Evolutionary conservation across 768 basidiomycete genomes (phyloP), one percentile per base, ranked within the genome.

Genomic region (Calvatia gigantea): DNA sequence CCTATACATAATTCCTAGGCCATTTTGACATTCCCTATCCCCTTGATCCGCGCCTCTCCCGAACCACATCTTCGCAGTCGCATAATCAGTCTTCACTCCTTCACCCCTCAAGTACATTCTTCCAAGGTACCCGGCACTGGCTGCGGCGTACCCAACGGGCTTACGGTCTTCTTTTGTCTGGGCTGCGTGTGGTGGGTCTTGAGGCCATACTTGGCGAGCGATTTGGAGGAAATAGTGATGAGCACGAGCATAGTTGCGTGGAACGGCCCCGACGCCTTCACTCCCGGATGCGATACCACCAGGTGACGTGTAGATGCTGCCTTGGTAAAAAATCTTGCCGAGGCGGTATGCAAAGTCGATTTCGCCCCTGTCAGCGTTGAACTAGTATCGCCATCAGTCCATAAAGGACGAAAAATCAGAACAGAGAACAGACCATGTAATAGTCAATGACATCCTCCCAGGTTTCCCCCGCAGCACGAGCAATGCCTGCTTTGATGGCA

Each of bases 321-420:
- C 97, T 66, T 94, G 90, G 65, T 99, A 98, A 72, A 89, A 96
- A 8, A 98, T 90, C 70, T 92, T 88, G n/a, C 94, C 97, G 2
- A 98, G 80, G 14, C 91, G 85, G 69, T 90, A 94, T 2, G 94
- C 93, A 67, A 92, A 96, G 59, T 88, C 85, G 48, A 83, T 83
- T 62, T 94, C 91, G 25, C 92, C 93, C 25, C 94, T 85, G 63
- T 98, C 94, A 5, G 96, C 92, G 48, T 98, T 97, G 71, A 96
- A 99, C 89, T 96, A 51, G 8, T 58, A 46, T 61, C 33, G 54
- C 27, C 33, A 56, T 35, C 56, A 39, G n/a, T 37, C 60, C 27
- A 48, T 37, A 44, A 6, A 9, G 35, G 21, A 14, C 2, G 17
- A 11, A 14, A 19, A 49, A 33, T 21, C 28, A 2, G 12, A n/a